These are phyloP conservation scores for Krasilnikovozyma curviuscula DNA, from an alignment of 768 basidiomycete species.

Conservation along the genomic window DNA sequence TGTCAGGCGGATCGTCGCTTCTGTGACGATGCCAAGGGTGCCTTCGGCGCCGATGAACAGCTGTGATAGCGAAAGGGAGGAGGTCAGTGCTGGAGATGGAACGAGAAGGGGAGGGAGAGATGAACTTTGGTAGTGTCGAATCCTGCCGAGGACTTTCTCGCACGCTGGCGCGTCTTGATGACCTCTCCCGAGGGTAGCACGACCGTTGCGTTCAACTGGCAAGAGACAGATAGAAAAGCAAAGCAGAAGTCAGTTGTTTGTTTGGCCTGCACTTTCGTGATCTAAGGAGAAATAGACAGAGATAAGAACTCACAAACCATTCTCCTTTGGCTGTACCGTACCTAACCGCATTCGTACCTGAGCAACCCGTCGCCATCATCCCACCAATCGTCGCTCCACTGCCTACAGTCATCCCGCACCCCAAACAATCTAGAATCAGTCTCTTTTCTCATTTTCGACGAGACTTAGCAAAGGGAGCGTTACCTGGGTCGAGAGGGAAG, in stretches of 20 bases:
- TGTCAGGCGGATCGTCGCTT: slow-evolving; percentile 63
- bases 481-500: no score
- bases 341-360: slow-evolving; percentile 51
- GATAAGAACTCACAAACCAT: slow-evolving; percentile 68
- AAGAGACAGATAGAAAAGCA: not conserved
- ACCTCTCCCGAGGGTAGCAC: slow-evolving; percentile 75
- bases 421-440: no score
- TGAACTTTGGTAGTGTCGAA: slow-evolving; percentile 56
- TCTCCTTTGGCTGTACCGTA: slow-evolving; percentile 76
- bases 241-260: no score
- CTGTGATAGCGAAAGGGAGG: not conserved
- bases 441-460: no score
- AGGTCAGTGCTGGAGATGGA: not conserved
- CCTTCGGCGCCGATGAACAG: slow-evolving; percentile 70
- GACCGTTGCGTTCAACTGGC: slow-evolving; percentile 40
- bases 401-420: no score
- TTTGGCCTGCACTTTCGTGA: slow-evolving; percentile 31
- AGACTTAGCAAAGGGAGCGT: no score
- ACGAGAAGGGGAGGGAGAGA: not conserved
- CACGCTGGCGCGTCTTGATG: slow-evolving; percentile 54
- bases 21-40: slow-evolving; percentile 12
- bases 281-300: no score
- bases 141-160: slow-evolving; percentile 63
- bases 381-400: slow-evolving; percentile 41
- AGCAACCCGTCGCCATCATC: slow-evolving; percentile 73